Evolutionary conservation across 768 basidiomycete genomes (phyloP).

Genomic region (Pluteus cervinus): DNA sequence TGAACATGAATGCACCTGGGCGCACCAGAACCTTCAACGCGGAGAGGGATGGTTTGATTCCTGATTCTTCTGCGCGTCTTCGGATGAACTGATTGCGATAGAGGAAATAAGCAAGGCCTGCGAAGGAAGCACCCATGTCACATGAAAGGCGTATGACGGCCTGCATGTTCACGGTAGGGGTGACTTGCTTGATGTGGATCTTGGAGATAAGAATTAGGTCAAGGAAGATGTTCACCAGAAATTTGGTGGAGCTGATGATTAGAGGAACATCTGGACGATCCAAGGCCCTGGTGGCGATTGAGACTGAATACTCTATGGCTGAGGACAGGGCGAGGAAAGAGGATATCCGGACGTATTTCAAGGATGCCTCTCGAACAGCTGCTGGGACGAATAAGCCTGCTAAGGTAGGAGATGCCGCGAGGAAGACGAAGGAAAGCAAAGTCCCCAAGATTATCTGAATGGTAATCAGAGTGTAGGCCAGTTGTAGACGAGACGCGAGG

Average conservation of each 20-base stretch:
- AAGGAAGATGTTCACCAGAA: slow-evolving; percentile 12
- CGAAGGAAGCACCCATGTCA: slow-evolving; percentile 8
- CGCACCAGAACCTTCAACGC: slow-evolving; percentile 6
- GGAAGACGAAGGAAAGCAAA: slow-evolving; percentile 15
- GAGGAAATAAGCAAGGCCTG: slow-evolving; percentile 13
- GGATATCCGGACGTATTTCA: slow-evolving; percentile 12
- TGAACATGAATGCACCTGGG: slow-evolving; percentile 16
- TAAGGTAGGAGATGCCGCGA: slow-evolving; percentile 14
- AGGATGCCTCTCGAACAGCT: slow-evolving; percentile 9
- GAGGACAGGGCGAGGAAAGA: slow-evolving; percentile 12
- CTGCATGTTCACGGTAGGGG: slow-evolving; percentile 12
- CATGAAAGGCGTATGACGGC: slow-evolving; percentile 17
- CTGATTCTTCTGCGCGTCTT: no score
- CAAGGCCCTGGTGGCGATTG: slow-evolving; percentile 12
- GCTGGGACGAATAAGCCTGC: slow-evolving; percentile 14
- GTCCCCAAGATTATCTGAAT: slow-evolving; percentile 10
- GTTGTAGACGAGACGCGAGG: slow-evolving; percentile 9
- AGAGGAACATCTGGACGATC: slow-evolving; percentile 16
- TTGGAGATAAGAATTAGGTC: slow-evolving; percentile 14
- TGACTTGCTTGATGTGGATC: slow-evolving; percentile 10
- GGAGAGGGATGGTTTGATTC: no score
- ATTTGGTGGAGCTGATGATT: slow-evolving; percentile 12
- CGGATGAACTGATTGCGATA: slow-evolving; percentile 8
- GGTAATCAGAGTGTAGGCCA: slow-evolving; percentile 13
- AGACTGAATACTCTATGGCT: slow-evolving; percentile 11